Evolutionary conservation across 371 early-diverging fungal species (phyloP).

Genomic region (Lichtheimia corymbifera): DNA sequence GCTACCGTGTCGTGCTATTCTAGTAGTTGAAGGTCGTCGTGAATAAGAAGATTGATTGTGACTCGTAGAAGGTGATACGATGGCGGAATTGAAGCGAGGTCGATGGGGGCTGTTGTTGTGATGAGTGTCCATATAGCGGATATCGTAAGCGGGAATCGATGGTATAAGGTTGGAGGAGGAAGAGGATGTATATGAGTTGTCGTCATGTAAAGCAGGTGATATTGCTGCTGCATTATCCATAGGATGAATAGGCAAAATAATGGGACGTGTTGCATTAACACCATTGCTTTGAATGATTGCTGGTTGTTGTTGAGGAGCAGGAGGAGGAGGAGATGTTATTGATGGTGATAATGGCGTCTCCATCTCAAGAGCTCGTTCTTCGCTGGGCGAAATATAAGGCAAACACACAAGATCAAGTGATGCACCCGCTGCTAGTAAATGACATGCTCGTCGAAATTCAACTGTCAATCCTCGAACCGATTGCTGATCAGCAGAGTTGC

Average conservation of each 20-base stretch:
- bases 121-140: not conserved
- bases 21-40: not conserved
- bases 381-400: conserved; percentile 6
- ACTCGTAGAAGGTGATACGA: not conserved
- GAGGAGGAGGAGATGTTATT: not conserved
- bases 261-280: not conserved
- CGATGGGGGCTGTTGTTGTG: not conserved
- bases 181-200: not conserved
- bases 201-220: not conserved
- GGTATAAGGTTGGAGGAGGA: not conserved
- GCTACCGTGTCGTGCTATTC: conserved; percentile 6
- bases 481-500: conserved; percentile 82
- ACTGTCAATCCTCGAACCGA: conserved; percentile 73
- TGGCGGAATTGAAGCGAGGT: conserved; percentile 4
- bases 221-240: not conserved
- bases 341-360: not conserved
- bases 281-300: no score
- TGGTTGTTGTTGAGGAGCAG: not conserved
- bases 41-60: not conserved
- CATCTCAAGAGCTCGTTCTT: not conserved
- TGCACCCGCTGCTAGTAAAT: conserved; percentile 52
- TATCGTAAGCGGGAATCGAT: conserved; percentile 1
- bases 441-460: conserved; percentile 78
- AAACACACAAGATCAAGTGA: conserved; percentile 42
- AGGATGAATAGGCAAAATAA: conserved; percentile 3